A percentile compares a stretch with the other conserved stretches of the same genome.
phyloP scores from a whole-genome alignment of 2,329 filamentous ascomycete genomes.

The Pseudogymnoascus sp. region DNA sequence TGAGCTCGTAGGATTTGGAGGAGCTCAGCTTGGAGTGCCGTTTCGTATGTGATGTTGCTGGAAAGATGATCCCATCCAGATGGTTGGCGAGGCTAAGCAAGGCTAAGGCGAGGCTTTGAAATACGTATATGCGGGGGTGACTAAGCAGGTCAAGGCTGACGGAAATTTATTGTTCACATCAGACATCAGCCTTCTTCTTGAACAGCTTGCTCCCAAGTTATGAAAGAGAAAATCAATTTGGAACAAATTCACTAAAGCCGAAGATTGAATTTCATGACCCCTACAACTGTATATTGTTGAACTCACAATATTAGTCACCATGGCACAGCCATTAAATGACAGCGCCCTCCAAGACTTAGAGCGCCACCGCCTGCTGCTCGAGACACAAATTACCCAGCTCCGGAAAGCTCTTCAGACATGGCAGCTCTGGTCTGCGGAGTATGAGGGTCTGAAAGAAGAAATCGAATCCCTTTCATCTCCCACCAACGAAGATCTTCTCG shows the following conservation, averaged over 20 bases:
- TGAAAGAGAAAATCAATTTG: neutral
- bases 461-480: slow-evolving; percentile 46
- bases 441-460: slow-evolving; percentile 81
- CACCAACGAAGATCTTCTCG: slow-evolving; percentile 40
- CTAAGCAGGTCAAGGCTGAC: slow-evolving; percentile 10
- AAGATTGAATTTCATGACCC: neutral
- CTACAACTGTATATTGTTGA: neutral
- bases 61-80: neutral
- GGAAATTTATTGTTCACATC: slow-evolving; percentile 5
- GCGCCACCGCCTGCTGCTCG: slow-evolving; percentile 65
- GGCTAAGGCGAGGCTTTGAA: slow-evolving; percentile 10
- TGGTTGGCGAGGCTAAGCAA: slow-evolving; percentile 2
- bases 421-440: slow-evolving; percentile 86
- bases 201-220: slow-evolving; percentile 2
- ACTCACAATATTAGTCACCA: slow-evolving; percentile 12
- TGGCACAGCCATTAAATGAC: slow-evolving; percentile 26
- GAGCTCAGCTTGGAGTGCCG: neutral
- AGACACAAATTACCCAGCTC: slow-evolving; percentile 67
- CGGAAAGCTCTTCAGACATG: slow-evolving; percentile 74
- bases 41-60: neutral
- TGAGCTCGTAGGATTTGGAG: neutral
- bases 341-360: slow-evolving; percentile 50
- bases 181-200: neutral
- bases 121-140: slow-evolving; percentile 10
- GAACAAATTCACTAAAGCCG: neutral